phyloP scores from a whole-genome alignment of 371 early-diverging fungal species.

The Circinella minor region DNA sequence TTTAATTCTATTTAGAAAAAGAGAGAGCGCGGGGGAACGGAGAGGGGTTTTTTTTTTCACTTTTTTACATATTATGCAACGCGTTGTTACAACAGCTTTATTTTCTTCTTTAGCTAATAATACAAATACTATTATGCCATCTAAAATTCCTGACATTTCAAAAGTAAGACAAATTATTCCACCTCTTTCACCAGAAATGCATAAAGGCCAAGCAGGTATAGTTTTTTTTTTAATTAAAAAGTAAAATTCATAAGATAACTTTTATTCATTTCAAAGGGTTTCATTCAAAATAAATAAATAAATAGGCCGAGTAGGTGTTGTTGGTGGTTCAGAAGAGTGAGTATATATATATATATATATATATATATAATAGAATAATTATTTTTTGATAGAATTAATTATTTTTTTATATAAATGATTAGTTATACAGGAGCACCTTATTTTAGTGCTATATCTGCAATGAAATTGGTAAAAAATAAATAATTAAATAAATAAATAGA shows the following conservation, averaged over 20 bases:
- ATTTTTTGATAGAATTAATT: not conserved
- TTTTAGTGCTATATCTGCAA: conserved; percentile 82
- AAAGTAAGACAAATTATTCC: conserved; percentile 72
- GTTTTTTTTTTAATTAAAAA: too few relatives aligned
- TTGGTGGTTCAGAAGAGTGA: conserved; percentile 84
- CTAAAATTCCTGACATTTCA: conserved; percentile 47
- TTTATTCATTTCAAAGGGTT: too few relatives aligned
- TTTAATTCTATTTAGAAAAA: too few relatives aligned
- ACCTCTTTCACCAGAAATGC: conserved; percentile 66
- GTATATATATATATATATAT: conserved; percentile 12
- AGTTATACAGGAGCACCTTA: conserved; percentile 95
- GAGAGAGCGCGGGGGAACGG: not conserved
- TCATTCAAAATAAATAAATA: too few relatives aligned
- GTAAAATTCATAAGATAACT: too few relatives aligned
- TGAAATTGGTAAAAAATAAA: conserved; percentile 69
- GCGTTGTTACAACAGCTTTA: not conserved
- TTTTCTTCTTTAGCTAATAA: not conserved
- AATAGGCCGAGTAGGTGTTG: conserved; percentile 67
- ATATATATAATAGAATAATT: not conserved
- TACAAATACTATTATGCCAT: conserved; percentile 23
- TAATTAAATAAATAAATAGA: too few relatives aligned
- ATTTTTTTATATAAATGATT: not conserved
- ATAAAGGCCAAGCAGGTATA: conserved; percentile 90
- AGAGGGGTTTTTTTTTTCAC: too few relatives aligned
- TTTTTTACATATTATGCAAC: not conserved